Conservation (phyloP, 176 grass and related monocot genomes). For the Triticum timopheevii region DNA sequence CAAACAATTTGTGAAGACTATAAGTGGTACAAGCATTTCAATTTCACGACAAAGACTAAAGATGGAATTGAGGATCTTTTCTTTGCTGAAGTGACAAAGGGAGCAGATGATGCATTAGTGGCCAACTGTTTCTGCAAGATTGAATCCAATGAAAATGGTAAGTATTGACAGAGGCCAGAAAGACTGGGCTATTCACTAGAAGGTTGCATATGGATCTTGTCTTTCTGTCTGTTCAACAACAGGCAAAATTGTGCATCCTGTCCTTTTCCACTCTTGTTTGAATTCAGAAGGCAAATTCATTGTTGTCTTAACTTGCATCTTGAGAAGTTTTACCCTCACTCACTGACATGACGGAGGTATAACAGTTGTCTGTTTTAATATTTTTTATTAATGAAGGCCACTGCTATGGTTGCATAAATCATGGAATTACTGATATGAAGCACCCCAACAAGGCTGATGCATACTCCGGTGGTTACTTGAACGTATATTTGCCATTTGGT, state of each 20-base stretch:
- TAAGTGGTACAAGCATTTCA: conserved; percentile 8
- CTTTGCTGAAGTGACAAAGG: background rate
- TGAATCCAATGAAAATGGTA: conserved; percentile 8
- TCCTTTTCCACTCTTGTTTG: background rate
- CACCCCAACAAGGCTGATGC: background rate
- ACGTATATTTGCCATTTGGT: background rate
- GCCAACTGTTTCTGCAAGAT: background rate
- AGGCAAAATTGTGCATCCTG: background rate
- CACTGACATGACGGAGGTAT: background rate
- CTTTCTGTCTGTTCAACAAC: background rate
- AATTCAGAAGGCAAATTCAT: background rate
- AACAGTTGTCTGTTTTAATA: background rate
- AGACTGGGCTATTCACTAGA: background rate
- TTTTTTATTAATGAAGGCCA: background rate
- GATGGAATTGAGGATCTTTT: background rate
- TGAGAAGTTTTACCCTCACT: background rate
- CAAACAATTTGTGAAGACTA: background rate
- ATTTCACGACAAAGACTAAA: background rate
- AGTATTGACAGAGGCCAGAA: background rate
- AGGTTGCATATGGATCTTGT: background rate
- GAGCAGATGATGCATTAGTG: background rate
- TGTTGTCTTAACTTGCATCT: background rate
- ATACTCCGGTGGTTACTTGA: background rate
- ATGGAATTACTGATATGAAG: background rate
- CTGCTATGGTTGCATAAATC: conserved; percentile 2